Evolutionary conservation across 2,329 filamentous ascomycete genomes (phyloP), one percentile per base, ranked within the genome.

Genomic region (Colletotrichum sp.): DNA sequence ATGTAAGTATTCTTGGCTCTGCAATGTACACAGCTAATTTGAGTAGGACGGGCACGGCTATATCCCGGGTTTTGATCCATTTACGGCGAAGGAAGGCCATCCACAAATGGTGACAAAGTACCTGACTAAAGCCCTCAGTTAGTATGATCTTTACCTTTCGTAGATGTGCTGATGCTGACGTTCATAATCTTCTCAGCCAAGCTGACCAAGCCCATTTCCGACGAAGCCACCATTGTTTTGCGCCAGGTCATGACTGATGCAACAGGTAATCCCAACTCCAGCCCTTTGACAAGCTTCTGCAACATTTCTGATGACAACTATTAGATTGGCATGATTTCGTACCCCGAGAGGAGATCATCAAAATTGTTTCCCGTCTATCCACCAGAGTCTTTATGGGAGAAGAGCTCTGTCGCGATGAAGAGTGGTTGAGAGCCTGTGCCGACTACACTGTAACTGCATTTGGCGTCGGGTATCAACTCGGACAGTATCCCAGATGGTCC

Each of bases 341-440:
- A 3, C 69, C 72, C 4, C 60, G 66, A 7, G 21, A 57, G 2
- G 67, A 71, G 26, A 71, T 74, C 2, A 64, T 69, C 16, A 18
- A 24, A 12, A 72, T 79, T 16, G 71, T 79, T 13, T 63, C 79
- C 0, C 77, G 77, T 8, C 69, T 79, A 24, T 75, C 79, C 18
- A 77, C 76, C 18, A 55, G 75, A 24, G 76, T 80, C 15, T 80
- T 80, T 49, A 77, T 79, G 62, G 79, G 79, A 5, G 62, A 66
- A 5, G 55, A 67, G 6, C 36, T 68, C 39, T 75, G 69, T 55
- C 62, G 62, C 7, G 62, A 80, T 44, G 55, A 75, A 18, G 69
- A 77, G 28, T 80, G 79, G 77, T 55, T 78, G 55, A 55, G 77
- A 24, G 76, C 71, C 2, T 57, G 71, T 18, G 18, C 65, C 12